A percentile compares a stretch with the other conserved stretches of the same genome.
Evolutionary conservation across 2,329 filamentous ascomycete genomes (phyloP).

Genomic region (Cladophialophora chaetospira): DNA sequence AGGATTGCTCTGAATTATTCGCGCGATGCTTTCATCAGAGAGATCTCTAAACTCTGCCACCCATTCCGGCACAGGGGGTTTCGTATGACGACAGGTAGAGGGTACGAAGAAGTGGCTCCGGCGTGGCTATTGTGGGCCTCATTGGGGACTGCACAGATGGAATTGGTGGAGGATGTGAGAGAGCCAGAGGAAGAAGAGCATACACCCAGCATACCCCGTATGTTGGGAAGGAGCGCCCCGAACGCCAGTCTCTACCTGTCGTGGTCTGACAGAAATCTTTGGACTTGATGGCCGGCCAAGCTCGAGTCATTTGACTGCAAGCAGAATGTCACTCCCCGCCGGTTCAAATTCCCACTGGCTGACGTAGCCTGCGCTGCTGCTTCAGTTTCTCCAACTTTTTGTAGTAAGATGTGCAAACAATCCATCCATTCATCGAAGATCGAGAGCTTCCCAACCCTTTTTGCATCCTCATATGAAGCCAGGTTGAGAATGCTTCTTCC

Average conservation of each 20-base stretch:
- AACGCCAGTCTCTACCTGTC: neutral
- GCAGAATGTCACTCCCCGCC: neutral
- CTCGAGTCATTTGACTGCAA: neutral
- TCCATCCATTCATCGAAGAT: neutral
- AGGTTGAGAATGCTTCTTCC: conserved; percentile 26
- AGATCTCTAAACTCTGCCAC: no score
- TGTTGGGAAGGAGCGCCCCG: no score
- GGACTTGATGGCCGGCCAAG: neutral
- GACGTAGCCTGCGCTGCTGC: conserved; percentile 1
- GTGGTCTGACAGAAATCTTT: neutral
- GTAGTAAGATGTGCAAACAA: conserved; percentile 7
- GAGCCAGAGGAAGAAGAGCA: no score
- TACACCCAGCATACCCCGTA: no score
- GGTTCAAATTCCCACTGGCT: neutral
- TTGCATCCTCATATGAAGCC: neutral
- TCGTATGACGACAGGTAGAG: no score
- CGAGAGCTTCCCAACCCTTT: neutral
- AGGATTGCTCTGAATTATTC: no score
- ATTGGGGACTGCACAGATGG: no score
- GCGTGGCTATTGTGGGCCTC: no score
- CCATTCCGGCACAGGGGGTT: no score
- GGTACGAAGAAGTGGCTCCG: no score
- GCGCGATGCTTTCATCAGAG: no score
- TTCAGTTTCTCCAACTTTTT: neutral
- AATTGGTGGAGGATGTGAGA: no score